A percentile compares a stretch with the other conserved stretches of the same genome.
Evolutionary conservation across 2,329 filamentous ascomycete genomes (phyloP).

Genomic region (Nemania sp.): DNA sequence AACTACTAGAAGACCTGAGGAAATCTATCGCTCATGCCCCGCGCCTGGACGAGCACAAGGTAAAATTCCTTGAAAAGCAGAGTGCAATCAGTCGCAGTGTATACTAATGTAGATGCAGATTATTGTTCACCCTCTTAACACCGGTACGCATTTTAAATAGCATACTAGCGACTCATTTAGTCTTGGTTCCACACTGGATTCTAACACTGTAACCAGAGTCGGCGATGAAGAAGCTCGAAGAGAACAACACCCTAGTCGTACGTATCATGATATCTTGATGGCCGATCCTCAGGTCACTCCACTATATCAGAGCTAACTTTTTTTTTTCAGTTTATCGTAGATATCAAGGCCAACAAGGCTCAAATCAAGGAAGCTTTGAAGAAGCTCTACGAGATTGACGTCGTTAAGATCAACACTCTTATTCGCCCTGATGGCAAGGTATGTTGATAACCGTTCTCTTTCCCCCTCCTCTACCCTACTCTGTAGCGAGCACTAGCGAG

Average conservation of each 20-base stretch:
- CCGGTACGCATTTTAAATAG: slow-evolving; percentile 55
- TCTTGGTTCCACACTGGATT: too few species aligned
- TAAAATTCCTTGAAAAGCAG: neutral
- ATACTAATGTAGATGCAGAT: slow-evolving; percentile 59
- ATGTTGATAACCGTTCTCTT: neutral
- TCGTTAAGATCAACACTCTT: slow-evolving; percentile 99
- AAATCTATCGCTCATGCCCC: slow-evolving; percentile 91
- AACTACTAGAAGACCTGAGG: slow-evolving; percentile 77
- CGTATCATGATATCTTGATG: slow-evolving; percentile 1
- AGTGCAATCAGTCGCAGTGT: neutral
- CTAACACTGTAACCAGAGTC: too few species aligned
- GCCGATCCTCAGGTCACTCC: neutral
- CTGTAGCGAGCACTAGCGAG: too few species aligned
- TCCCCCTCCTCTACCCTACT: slow-evolving; percentile 62
- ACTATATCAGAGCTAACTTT: slow-evolving; percentile 37
- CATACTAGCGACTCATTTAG: too few species aligned
- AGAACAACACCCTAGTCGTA: slow-evolving; percentile 93
- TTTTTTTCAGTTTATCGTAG: slow-evolving; percentile 78
- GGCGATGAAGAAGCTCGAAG: slow-evolving; percentile 99
- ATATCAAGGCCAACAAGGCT: slow-evolving; percentile 98
- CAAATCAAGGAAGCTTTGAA: slow-evolving; percentile 99
- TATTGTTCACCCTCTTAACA: slow-evolving; percentile 98
- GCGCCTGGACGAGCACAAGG: slow-evolving; percentile 93
- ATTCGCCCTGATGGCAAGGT: slow-evolving; percentile 68
- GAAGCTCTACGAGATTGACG: slow-evolving; percentile 99